Percentiles rank a stretch among this genome's conserved stretches.
Evolutionary conservation across 306 rosid genomes (phyloP).

Genomic region (Cercis canadensis): DNA sequence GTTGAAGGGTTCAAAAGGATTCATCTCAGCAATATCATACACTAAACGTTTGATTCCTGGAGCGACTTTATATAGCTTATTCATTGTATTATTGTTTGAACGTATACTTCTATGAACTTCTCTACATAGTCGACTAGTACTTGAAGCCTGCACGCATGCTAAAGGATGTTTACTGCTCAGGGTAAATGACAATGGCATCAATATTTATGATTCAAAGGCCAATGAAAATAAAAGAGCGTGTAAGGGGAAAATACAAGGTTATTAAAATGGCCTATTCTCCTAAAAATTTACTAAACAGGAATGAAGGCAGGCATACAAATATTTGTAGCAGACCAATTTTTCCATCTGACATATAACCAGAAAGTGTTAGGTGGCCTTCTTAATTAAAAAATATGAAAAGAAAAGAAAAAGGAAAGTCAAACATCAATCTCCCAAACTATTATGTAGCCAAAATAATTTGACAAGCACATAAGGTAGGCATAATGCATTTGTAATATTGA

Average conservation of each 20-base stretch:
- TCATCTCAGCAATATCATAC: slow-evolving; percentile 42
- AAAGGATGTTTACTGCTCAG: slow-evolving; percentile 65
- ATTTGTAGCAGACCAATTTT: too few relatives aligned
- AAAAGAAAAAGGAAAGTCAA: too few relatives aligned
- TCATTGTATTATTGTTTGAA: slow-evolving; percentile 39
- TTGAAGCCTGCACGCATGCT: slow-evolving; percentile 68
- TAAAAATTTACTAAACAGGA: too few relatives aligned
- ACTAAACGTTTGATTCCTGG: slow-evolving; percentile 32
- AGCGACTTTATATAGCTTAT: slow-evolving; percentile 43
- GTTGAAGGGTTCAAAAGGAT: slow-evolving; percentile 40
- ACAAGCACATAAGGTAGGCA: slow-evolving; percentile 31
- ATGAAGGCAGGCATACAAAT: too few relatives aligned
- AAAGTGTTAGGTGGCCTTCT: too few relatives aligned
- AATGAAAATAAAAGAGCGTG: too few relatives aligned
- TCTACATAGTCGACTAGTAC: slow-evolving; percentile 47
- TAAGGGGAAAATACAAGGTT: neutral
- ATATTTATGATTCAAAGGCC: slow-evolving; percentile 4
- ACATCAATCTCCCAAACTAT: too few relatives aligned
- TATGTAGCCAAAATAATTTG: too few relatives aligned
- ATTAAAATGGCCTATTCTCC: slow-evolving; percentile 21
- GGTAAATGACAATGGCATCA: slow-evolving; percentile 29
- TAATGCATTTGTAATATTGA: slow-evolving; percentile 12
- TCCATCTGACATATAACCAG: too few relatives aligned
- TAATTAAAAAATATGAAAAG: too few relatives aligned
- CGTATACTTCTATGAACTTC: slow-evolving; percentile 48